Percentiles rank a stretch among this genome's conserved stretches.
Evolutionary conservation across 192 early-diverging fungal genomes (phyloP).

Genomic region (Backusella psychrophila): DNA sequence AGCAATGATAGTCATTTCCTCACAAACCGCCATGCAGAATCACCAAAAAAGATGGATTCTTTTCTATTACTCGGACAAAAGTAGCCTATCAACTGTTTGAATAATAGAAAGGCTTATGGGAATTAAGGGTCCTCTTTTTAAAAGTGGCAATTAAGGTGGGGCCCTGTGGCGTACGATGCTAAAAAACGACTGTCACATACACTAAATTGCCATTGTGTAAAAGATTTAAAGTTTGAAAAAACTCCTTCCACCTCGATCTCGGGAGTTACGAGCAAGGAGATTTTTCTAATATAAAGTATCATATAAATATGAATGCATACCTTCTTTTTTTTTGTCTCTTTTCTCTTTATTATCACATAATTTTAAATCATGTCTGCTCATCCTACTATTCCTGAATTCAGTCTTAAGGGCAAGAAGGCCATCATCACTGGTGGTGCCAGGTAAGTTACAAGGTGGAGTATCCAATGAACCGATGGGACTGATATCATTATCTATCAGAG

Average conservation of each 20-base stretch:
- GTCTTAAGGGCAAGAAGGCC: conserved; percentile 32
- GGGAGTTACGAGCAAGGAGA: neutral
- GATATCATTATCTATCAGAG: neutral
- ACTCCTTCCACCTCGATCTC: neutral
- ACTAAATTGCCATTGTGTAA: neutral
- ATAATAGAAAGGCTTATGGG: neutral
- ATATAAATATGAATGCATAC: neutral
- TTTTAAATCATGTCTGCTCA: neutral
- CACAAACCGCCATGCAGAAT: neutral
- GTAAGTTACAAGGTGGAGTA: conserved; percentile 1
- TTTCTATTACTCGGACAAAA: neutral
- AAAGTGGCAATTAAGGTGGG: neutral
- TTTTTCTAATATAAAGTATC: neutral
- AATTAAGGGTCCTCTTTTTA: neutral
- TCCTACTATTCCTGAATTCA: conserved; percentile 26
- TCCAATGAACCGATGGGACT: neutral
- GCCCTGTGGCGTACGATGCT: neutral
- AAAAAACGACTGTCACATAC: neutral
- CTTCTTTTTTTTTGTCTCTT: neutral
- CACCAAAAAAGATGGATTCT: neutral
- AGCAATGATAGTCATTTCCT: neutral
- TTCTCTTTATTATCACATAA: neutral
- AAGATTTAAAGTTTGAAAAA: neutral
- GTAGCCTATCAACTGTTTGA: neutral
- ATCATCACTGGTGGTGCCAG: conserved; percentile 33